These are phyloP conservation scores for Hippophae gyantsensis DNA, from an alignment of 306 rosid genomes.

Conservation along the genomic window DNA sequence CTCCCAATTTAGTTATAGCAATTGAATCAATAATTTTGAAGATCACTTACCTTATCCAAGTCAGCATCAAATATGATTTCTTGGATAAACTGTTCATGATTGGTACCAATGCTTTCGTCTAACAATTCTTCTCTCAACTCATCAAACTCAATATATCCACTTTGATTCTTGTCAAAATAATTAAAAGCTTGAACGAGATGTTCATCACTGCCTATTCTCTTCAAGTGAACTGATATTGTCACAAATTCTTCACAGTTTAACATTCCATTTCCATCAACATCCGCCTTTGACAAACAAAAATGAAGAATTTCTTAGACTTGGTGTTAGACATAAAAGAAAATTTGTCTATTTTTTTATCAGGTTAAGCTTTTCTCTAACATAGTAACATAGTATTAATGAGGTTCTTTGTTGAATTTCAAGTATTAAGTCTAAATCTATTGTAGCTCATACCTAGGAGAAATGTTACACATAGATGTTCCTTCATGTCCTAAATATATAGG, in stretches of 20 bases:
- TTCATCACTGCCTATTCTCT: slow-evolving; percentile 60
- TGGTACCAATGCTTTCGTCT: slow-evolving; percentile 31
- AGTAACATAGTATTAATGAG: too few species aligned
- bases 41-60: slow-evolving; percentile 64
- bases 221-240: slow-evolving; percentile 60
- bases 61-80: slow-evolving; percentile 80
- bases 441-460: too few species aligned
- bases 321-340: background rate
- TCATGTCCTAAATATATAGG: too few species aligned
- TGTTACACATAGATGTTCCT: too few species aligned
- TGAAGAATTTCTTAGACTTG: background rate
- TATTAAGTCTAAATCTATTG: too few species aligned
- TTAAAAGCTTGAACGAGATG: slow-evolving; percentile 65
- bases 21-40: background rate
- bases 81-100: slow-evolving; percentile 48
- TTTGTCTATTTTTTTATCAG: too few species aligned
- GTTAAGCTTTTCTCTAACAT: too few species aligned
- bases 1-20: too few species aligned
- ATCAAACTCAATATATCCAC: slow-evolving; percentile 76
- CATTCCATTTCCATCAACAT: slow-evolving; percentile 74
- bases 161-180: slow-evolving; percentile 67
- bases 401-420: too few species aligned
- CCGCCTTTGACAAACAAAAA: slow-evolving; percentile 47
- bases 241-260: slow-evolving; percentile 72
- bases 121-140: slow-evolving; percentile 68